Percentiles rank a stretch among this genome's conserved stretches.
Conservation (phyloP, 1,139 yeast genomes). For the Geotrichum reessii region DNA sequence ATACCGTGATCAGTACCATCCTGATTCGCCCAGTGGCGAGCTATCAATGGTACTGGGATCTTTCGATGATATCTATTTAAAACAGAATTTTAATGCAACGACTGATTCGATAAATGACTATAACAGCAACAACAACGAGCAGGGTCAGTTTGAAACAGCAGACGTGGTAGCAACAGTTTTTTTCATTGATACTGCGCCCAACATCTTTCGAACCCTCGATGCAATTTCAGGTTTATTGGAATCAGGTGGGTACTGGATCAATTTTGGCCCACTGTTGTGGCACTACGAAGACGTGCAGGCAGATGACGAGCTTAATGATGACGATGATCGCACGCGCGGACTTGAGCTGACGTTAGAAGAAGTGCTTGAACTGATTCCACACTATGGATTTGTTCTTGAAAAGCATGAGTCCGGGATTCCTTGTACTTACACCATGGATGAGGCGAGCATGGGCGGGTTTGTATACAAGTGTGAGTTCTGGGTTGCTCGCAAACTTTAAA, state of each 20-base stretch:
- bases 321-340: constrained; percentile 43
- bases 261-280: constrained; percentile 83
- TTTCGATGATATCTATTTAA: constrained; percentile 58
- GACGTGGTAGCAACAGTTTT: constrained; percentile 65
- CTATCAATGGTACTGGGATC: constrained; percentile 82
- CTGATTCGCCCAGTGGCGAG: constrained; percentile 46
- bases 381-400: constrained; percentile 51
- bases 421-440: constrained; percentile 54
- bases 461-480: constrained; percentile 65
- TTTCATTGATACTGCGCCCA: constrained; percentile 74
- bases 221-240: constrained; percentile 51
- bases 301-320: constrained; percentile 21
- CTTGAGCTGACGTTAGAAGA: constrained; percentile 63
- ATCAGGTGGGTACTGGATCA: constrained; percentile 65
- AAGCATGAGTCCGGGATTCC: constrained; percentile 44
- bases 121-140: constrained; percentile 2
- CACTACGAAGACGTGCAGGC: constrained; percentile 53
- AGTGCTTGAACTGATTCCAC: constrained; percentile 44
- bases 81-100: neutral
- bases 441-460: constrained; percentile 50
- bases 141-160: constrained; percentile 38
- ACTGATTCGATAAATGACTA: neutral
- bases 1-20: constrained; percentile 32
- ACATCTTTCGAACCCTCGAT: constrained; percentile 62
- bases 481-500: constrained; percentile 43